phyloP scores from a whole-genome alignment of 2,329 filamentous ascomycete species.

The Xylaria sp. region DNA sequence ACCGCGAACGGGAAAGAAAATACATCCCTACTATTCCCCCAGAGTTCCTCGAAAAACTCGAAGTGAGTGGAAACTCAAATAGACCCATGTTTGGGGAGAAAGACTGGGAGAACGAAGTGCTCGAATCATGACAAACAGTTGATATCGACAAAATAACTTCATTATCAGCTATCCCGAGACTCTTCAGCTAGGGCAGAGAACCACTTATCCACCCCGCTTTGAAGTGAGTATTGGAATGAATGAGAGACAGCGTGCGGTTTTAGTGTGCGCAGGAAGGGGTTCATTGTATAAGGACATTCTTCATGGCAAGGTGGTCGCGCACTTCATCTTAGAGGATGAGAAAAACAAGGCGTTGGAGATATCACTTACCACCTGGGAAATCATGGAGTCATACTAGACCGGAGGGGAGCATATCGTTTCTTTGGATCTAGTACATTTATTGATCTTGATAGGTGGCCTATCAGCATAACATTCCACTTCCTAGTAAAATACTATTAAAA shows the following conservation, averaged over 20 bases:
- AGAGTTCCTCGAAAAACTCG: constrained; percentile 90
- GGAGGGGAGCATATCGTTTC: constrained; percentile 5
- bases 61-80: constrained; percentile 65
- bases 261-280: constrained; percentile 4
- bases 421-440: constrained; percentile 19
- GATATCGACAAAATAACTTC: constrained; percentile 37
- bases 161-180: constrained; percentile 34
- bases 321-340: constrained; percentile 4
- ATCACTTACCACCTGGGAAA: constrained; percentile 16
- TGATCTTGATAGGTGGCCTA: constrained; percentile 19
- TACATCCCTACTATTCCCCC: constrained; percentile 96
- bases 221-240: constrained; percentile 6
- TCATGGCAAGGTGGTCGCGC: constrained; percentile 7
- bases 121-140: constrained; percentile 53
- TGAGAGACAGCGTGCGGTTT: not conserved
- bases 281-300: constrained; percentile 5
- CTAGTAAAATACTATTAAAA: not conserved
- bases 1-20: constrained; percentile 90
- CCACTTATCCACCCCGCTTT: not conserved
- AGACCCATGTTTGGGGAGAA: constrained; percentile 70
- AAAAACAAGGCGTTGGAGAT: constrained; percentile 11
- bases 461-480: constrained; percentile 18
- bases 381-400: constrained; percentile 16
- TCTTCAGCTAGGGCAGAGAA: constrained; percentile 18
- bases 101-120: constrained; percentile 74